These are phyloP conservation scores for Citrus australasica DNA, from an alignment of 345 rosid species.

Conservation along the genomic window DNA sequence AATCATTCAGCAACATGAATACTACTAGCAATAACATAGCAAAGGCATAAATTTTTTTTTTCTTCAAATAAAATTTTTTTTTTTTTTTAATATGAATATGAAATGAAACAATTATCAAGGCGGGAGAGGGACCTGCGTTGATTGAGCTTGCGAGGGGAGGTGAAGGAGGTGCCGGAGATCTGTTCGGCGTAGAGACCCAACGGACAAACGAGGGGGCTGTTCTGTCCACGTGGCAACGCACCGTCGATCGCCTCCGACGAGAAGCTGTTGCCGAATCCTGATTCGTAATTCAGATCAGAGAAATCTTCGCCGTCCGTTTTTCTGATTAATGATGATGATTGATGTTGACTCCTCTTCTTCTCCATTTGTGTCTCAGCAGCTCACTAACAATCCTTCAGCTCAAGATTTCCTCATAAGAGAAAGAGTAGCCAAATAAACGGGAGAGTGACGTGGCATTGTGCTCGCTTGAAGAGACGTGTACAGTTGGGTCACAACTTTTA, in stretches of 20 bases:
- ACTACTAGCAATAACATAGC: not conserved
- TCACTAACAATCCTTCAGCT: too few species aligned
- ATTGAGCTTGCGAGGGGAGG: constrained; percentile 80
- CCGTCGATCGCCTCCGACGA: constrained; percentile 81
- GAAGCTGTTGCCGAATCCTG: constrained; percentile 72
- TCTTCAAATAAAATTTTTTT: too few species aligned
- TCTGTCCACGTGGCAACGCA: constrained; percentile 76
- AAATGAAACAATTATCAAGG: not conserved
- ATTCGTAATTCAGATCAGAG: constrained; percentile 39
- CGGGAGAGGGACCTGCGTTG: constrained; percentile 49
- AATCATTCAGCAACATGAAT: not conserved
- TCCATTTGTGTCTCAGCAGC: constrained; percentile 8
- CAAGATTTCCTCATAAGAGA: not conserved
- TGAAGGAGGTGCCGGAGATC: constrained; percentile 94
- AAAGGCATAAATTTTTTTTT: not conserved
- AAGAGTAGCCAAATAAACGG: not conserved
- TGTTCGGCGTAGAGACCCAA: constrained; percentile 95
- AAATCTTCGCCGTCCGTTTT: constrained; percentile 15
- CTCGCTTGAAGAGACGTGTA: not conserved
- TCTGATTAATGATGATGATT: not conserved
- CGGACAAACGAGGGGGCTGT: constrained; percentile 84
- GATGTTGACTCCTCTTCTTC: not conserved
- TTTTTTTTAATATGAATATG: too few species aligned
- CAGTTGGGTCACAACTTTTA: not conserved
- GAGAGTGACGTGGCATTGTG: not conserved